A percentile compares a stretch with the other conserved stretches of the same genome.
Conservation (phyloP, 129 eudicot species). For the Chrysanthemum seticuspe region DNA sequence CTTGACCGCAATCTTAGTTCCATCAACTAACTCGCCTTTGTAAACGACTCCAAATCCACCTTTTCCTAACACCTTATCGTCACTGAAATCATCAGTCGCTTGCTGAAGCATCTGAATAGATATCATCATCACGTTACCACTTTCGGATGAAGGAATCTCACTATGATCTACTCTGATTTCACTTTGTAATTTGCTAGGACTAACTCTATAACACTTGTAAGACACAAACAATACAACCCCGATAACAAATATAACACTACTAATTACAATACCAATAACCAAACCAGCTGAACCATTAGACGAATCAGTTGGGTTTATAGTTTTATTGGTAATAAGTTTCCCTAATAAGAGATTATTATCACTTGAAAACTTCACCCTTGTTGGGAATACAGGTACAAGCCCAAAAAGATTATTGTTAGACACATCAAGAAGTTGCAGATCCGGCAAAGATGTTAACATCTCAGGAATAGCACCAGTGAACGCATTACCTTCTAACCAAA, state of each 20-base stretch:
- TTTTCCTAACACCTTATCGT: no score
- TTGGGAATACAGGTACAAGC: not conserved
- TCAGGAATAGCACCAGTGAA: constrained; percentile 18
- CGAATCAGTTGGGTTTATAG: no score
- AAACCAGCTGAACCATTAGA: constrained; percentile 28
- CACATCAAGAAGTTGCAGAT: constrained; percentile 16
- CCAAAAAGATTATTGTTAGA: constrained; percentile 22
- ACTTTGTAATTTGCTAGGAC: not conserved
- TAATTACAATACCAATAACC: constrained; percentile 35
- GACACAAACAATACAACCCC: constrained; percentile 39
- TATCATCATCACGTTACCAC: not conserved
- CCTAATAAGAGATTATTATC: not conserved
- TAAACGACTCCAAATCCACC: no score
- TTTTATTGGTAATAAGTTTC: not conserved
- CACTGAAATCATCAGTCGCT: no score
- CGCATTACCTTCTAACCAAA: not conserved
- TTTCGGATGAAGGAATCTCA: constrained; percentile 1
- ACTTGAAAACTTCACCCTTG: constrained; percentile 10
- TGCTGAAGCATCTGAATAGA: no score
- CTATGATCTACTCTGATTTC: not conserved
- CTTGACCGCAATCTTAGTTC: no score
- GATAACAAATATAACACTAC: constrained; percentile 36
- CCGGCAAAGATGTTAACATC: not conserved
- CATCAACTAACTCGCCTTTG: no score
- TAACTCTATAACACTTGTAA: constrained; percentile 22